Percentiles rank a stretch among this genome's conserved stretches.
Conservation (phyloP, 768 basidiomycete genomes). For the Trametes cingulata region DNA sequence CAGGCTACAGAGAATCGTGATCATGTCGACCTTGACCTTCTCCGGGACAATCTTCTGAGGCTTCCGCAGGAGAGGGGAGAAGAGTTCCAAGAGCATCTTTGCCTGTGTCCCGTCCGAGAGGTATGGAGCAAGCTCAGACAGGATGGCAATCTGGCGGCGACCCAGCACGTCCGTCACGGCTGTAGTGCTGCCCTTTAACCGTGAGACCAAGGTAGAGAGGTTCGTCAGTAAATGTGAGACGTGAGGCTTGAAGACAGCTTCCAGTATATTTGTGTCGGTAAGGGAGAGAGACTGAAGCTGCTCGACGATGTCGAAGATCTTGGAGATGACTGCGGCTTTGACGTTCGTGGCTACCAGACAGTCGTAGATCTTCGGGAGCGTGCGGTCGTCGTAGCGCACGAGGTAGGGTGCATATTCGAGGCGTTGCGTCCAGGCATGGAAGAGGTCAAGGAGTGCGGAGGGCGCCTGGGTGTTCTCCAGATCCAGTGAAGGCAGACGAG, state of each 20-base stretch:
- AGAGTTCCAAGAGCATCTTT: slow-evolving; percentile 64
- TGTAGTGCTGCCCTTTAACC: slow-evolving; percentile 49
- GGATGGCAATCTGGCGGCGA: slow-evolving; percentile 79
- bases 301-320: slow-evolving; percentile 85
- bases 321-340: slow-evolving; percentile 79
- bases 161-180: slow-evolving; percentile 60
- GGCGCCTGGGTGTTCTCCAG: slow-evolving; percentile 91
- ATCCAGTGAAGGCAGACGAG: slow-evolving; percentile 73
- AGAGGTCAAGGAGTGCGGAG: slow-evolving; percentile 83
- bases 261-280: slow-evolving; percentile 50
- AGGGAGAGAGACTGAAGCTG: slow-evolving; percentile 58
- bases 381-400: slow-evolving; percentile 63
- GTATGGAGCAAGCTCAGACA: slow-evolving; percentile 79
- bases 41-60: slow-evolving; percentile 78
- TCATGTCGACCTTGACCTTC: slow-evolving; percentile 79
- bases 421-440: slow-evolving; percentile 72
- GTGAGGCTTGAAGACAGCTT: slow-evolving; percentile 64
- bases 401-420: slow-evolving; percentile 62
- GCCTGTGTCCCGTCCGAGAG: slow-evolving; percentile 73
- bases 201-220: slow-evolving; percentile 67
- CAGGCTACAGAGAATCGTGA: slow-evolving; percentile 67
- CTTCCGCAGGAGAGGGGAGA: slow-evolving; percentile 78
- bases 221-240: slow-evolving; percentile 70
- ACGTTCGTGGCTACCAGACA: slow-evolving; percentile 83
- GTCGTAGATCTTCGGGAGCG: slow-evolving; percentile 77